Percentiles rank a stretch among this genome's conserved stretches.
phyloP scores from a whole-genome alignment of 2,329 filamentous ascomycete species.

The Sphaceloma murrayae region DNA sequence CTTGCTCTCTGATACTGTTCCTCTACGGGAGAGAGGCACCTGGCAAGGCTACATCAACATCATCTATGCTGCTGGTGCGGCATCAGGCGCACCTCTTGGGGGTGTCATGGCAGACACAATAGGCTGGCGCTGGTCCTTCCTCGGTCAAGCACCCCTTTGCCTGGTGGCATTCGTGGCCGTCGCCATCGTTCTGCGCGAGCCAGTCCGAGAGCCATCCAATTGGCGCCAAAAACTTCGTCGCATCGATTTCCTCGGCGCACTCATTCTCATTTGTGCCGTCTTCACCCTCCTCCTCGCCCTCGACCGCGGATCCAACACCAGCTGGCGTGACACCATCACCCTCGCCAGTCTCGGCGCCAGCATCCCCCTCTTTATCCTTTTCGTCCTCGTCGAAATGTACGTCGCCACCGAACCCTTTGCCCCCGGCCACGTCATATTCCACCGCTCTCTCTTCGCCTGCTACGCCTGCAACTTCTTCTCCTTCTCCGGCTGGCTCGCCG shows the following conservation, averaged over 20 bases:
- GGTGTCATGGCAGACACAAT: conserved; percentile 63
- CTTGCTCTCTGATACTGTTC: conserved; percentile 60
- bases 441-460: conserved; percentile 54
- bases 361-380: conserved; percentile 52
- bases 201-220: conserved; percentile 47
- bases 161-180: conserved; percentile 56
- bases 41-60: conserved; percentile 71
- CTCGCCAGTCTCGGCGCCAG: conserved; percentile 49
- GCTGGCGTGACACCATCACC: conserved; percentile 53
- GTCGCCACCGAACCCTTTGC: conserved; percentile 64
- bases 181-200: conserved; percentile 52
- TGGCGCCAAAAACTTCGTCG: conserved; percentile 57
- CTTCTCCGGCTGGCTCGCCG: conserved; percentile 50
- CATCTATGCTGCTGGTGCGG: conserved; percentile 58
- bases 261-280: conserved; percentile 56
- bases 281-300: conserved; percentile 58
- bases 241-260: conserved; percentile 65
- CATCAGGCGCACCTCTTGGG: conserved; percentile 58
- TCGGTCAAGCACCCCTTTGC: conserved; percentile 61
- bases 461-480: conserved; percentile 66
- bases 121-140: conserved; percentile 70
- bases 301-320: conserved; percentile 62
- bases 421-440: conserved; percentile 62
- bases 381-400: conserved; percentile 58
- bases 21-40: conserved; percentile 57